Evolutionary conservation across 306 rosid genomes (phyloP).

Genomic region (Lathyrus tuberosus): DNA sequence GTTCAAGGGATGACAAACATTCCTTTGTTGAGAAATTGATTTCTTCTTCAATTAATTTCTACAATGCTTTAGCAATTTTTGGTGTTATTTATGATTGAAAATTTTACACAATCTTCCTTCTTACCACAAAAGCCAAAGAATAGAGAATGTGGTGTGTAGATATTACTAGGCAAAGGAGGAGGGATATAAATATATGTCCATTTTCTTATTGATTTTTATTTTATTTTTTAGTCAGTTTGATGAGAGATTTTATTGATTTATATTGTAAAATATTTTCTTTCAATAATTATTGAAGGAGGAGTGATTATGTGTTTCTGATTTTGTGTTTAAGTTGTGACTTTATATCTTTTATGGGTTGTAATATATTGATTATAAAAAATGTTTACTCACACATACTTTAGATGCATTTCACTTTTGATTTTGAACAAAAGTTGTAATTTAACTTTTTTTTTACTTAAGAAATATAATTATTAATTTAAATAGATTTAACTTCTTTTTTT

Average conservation of each 20-base stretch:
- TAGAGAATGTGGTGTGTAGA: not conserved
- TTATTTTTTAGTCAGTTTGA: not conserved
- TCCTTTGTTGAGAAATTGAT: constrained; percentile 22
- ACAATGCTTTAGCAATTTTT: constrained; percentile 9
- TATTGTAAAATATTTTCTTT: constrained; percentile 25
- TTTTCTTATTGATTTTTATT: constrained; percentile 18
- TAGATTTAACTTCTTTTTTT: too few species aligned
- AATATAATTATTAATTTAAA: too few species aligned
- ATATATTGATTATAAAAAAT: not conserved
- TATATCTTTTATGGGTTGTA: not conserved
- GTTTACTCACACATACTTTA: not conserved
- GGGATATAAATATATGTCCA: not conserved
- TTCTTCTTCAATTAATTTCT: not conserved
- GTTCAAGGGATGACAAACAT: constrained; percentile 32
- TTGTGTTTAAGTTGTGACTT: not conserved
- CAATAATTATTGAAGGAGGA: constrained; percentile 16
- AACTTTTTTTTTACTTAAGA: too few species aligned
- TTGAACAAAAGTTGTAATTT: too few species aligned
- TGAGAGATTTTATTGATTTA: constrained; percentile 13
- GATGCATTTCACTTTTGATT: not conserved
- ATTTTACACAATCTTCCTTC: not conserved
- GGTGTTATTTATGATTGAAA: not conserved
- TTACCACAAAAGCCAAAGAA: not conserved
- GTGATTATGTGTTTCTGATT: not conserved
- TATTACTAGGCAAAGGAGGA: constrained; percentile 25